Conservation (phyloP, 2,329 filamentous ascomycete species). For the Exutisphaerella laricina region DNA sequence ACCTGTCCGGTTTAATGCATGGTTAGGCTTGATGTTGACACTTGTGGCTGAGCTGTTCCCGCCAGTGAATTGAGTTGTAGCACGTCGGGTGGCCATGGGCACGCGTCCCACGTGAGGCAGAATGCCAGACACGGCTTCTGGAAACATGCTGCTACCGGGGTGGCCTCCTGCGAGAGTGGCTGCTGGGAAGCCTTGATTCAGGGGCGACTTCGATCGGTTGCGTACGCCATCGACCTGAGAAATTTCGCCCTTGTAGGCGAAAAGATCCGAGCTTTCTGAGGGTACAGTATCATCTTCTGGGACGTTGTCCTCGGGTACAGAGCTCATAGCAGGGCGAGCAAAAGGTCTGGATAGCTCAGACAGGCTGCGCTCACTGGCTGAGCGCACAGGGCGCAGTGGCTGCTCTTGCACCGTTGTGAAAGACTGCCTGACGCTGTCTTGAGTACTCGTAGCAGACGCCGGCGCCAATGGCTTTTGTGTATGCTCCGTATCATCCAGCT, state of each 20-base stretch:
- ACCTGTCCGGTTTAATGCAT: slow-evolving; percentile 6
- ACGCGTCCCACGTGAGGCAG: neutral
- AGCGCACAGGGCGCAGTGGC: slow-evolving; percentile 6
- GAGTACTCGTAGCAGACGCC: too few species aligned
- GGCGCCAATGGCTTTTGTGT: neutral
- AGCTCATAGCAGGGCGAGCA: slow-evolving; percentile 21
- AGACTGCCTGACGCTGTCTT: neutral
- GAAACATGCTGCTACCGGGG: slow-evolving; percentile 6
- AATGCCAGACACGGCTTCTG: slow-evolving; percentile 4
- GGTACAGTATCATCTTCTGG: slow-evolving; percentile 14
- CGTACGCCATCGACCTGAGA: slow-evolving; percentile 15
- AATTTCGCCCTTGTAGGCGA: slow-evolving; percentile 27
- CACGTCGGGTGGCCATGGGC: slow-evolving; percentile 10
- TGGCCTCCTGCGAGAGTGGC: slow-evolving; percentile 10
- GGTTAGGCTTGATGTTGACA: slow-evolving; percentile 7
- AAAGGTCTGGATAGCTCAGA: slow-evolving; percentile 21
- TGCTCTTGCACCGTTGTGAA: slow-evolving; percentile 1
- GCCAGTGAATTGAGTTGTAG: slow-evolving; percentile 12
- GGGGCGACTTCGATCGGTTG: slow-evolving; percentile 9
- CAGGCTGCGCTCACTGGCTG: slow-evolving; percentile 20
- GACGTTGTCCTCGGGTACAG: slow-evolving; percentile 25
- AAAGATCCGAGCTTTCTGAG: slow-evolving; percentile 13
- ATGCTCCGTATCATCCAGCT: neutral
- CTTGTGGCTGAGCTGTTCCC: neutral
- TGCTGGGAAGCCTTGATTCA: slow-evolving; percentile 5